Base-by-base conservation (phyloP, 2,329 filamentous ascomycete genomes). In the Apiospora koreana region DNA sequence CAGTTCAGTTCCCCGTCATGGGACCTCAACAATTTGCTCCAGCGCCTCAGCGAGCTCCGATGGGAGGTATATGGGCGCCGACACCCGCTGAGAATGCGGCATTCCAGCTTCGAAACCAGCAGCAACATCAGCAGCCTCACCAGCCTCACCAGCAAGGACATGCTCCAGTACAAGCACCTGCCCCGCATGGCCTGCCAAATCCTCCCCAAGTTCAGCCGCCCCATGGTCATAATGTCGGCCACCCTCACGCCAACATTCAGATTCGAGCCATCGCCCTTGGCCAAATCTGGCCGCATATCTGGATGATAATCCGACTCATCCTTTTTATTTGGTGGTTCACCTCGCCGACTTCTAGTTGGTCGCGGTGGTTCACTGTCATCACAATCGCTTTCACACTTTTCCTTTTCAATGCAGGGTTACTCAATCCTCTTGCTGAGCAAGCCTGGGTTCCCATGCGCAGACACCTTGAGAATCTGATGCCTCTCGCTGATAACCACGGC, bases 311-410 rank as follows among this genome's bases (percentile, higher is more conserved):
- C 45, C 85, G 89, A 9, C 79, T 92, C 10, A 81, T 84, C 14
- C 79, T 88, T 7, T 90, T 92, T 76, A 85, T 91, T 16, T 92
- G 88, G 88, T 89, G 90, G 79, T 91, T 92, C 72, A 91, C 89
- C 0, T 85, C 85, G 12, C 85, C 87, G 0, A 83, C 85, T 62
- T 83, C 85, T 2, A 90, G 85, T 75, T 91, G 88, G 88, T 85
- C 84, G 10, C 85, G 89, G 65, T 90, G 86, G 86, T 75, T 88
- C 9, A 85, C 86, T 25, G 84, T 91, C 28, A 81, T 88, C 54
- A 80, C 83, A 8, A 81, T 90, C 42, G 88, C 89, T 8, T 74
- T 87, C 35, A 80, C 84, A 42, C 82, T 91, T 31, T 89, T 92
- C 71, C 80, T 90, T n/a, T 75, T 87, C 21, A 90, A 90, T 74